Evolutionary conservation across 108 stramenopile genomes (phyloP).

Genomic region (Craspedostauros australis): DNA sequence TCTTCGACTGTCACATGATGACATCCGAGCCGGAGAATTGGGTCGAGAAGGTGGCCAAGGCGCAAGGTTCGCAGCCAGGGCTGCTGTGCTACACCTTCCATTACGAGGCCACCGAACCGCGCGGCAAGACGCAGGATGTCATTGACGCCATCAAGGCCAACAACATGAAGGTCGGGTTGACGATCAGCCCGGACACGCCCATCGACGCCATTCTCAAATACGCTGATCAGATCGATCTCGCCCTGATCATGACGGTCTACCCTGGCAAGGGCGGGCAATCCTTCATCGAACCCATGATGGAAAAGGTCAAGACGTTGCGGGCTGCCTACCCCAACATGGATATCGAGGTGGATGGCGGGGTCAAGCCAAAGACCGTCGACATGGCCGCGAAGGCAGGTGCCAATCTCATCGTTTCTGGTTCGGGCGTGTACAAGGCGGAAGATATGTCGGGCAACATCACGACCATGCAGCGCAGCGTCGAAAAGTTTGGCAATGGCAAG

Average conservation of each 20-base stretch:
- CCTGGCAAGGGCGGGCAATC: slow-evolving; percentile 87
- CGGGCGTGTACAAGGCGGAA: slow-evolving; percentile 65
- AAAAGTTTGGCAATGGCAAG: slow-evolving; percentile 48
- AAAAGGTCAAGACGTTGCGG: slow-evolving; percentile 70
- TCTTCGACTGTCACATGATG: slow-evolving; percentile 90
- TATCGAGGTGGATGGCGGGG: slow-evolving; percentile 92
- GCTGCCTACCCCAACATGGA: slow-evolving; percentile 58
- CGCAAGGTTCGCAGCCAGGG: slow-evolving; percentile 44
- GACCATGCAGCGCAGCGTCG: slow-evolving; percentile 41
- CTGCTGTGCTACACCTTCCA: slow-evolving; percentile 73
- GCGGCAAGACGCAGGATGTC: slow-evolving; percentile 44
- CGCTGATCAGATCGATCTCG: slow-evolving; percentile 65
- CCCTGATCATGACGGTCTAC: slow-evolving; percentile 90
- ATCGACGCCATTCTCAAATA: slow-evolving; percentile 56
- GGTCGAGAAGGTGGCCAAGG: slow-evolving; percentile 79
- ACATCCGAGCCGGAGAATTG: slow-evolving; percentile 82
- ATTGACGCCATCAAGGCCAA: slow-evolving; percentile 53
- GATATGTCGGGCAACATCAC: slow-evolving; percentile 41
- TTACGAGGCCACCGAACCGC: slow-evolving; percentile 58
- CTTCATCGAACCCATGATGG: slow-evolving; percentile 85
- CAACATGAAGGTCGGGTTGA: slow-evolving; percentile 83
- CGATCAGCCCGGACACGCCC: slow-evolving; percentile 83
- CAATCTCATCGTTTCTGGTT: slow-evolving; percentile 82
- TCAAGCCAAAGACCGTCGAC: slow-evolving; percentile 74
- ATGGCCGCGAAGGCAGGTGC: slow-evolving; percentile 83